Evolutionary conservation across 768 basidiomycete species (phyloP), one percentile per base, ranked within the genome.

Genomic region (Phlebiopsis flavidoalba): DNA sequence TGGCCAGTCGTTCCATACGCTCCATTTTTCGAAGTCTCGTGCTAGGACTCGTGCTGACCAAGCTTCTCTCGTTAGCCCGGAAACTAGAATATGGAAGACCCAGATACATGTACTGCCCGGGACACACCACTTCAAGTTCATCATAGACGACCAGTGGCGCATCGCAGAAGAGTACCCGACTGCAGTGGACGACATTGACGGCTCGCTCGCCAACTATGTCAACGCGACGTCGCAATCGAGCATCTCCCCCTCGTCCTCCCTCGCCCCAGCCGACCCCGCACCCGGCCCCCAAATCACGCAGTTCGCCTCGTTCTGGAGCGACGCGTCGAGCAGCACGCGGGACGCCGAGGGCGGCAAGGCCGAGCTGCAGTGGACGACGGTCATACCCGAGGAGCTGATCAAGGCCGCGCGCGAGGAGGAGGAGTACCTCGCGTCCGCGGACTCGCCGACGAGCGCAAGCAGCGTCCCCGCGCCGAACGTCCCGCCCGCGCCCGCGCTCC

Each of bases 191-290:
- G 95, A 98, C 70, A 63, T 66, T 24, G 91, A 94, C 67, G 96
- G 96, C 35, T 89, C 89, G 26, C 79, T 98, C 49, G 93, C 96
- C 57, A 98, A 98, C 75, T 98, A 96, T 71, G 87, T 98, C 60
- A 86, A 88, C 48, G 89, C 92, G 1, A 73, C 79, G 45, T 68
- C 75, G 19, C 61, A 69, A 17, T 55, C 72, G 60, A 58, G 72
- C 53, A 64, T 70, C 45, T 68, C 72, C 35, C 65, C 69, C 8
- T 70, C 69, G n/a, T 69, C 76, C 2, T 53, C 60, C 3, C 63
- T 64, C 10, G 60, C 67, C n/a, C 58, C 65, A 8, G 43, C 63
- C 21, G 63, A 62, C 17, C 67, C 65, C 4, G 60, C 64, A 19
- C 63, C 58, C 21, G 58, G 48, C 22, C 26, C 66, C 26, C 66